Percentiles rank a stretch among this genome's conserved stretches.
These are phyloP conservation scores for Sporothrix dimorphospora DNA, from an alignment of 2,329 filamentous ascomycete species.

Conservation along the genomic window DNA sequence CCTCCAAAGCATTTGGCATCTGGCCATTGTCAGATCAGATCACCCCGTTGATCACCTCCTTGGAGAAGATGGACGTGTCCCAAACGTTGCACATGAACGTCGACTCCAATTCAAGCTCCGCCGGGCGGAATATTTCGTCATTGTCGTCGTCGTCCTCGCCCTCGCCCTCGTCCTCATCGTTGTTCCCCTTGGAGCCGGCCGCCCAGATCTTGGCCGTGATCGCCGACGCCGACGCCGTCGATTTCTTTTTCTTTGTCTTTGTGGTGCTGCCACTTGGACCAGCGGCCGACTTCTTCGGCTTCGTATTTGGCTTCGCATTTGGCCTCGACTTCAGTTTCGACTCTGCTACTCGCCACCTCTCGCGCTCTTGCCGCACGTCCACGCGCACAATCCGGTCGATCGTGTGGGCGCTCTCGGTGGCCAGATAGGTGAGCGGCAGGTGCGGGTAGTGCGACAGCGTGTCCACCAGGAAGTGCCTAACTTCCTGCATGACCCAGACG, in stretches of 20 bases:
- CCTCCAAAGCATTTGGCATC: too few species aligned
- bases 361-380: not conserved
- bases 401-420: conserved; percentile 52
- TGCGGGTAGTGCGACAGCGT: conserved; percentile 58
- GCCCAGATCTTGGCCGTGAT: not conserved
- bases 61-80: conserved; percentile 61
- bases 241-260: not conserved
- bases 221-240: not conserved
- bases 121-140: conserved; percentile 27
- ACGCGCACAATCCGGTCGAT: conserved; percentile 54
- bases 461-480: conserved; percentile 62
- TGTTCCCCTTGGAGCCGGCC: not conserved
- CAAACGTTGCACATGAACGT: conserved; percentile 50
- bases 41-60: conserved; percentile 54
- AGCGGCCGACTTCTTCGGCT: not conserved
- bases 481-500: conserved; percentile 59
- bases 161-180: not conserved
- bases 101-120: conserved; percentile 43
- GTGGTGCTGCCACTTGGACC: not conserved
- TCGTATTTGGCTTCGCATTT: too few species aligned
- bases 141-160: conserved; percentile 32
- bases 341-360: too few species aligned
- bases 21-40: conserved; percentile 38
- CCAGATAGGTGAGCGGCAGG: conserved; percentile 62
- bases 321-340: not conserved